phyloP scores from a whole-genome alignment of 2,329 filamentous ascomycete species.

The Sarocladium strictum region DNA sequence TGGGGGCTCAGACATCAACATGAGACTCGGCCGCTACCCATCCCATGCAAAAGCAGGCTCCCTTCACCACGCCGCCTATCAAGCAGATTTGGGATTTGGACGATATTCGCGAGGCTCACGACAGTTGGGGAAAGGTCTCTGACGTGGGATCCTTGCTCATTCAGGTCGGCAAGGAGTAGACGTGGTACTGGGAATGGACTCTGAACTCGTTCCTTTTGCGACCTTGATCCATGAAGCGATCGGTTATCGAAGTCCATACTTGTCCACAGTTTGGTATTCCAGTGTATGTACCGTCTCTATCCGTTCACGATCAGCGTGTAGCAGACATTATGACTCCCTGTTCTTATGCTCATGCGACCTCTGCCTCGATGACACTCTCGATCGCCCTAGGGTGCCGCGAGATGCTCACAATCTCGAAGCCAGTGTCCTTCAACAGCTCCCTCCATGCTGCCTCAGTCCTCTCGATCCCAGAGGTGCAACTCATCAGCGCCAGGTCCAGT shows the following conservation, averaged over 20 bases:
- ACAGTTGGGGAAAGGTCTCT: slow-evolving; percentile 24
- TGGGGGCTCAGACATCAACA: slow-evolving; percentile 41
- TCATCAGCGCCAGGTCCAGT: slow-evolving; percentile 30
- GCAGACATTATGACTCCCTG: too few species aligned
- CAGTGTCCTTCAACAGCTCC: slow-evolving; percentile 18
- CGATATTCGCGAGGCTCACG: slow-evolving; percentile 31
- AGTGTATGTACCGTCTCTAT: too few species aligned
- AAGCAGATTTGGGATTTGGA: slow-evolving; percentile 35
- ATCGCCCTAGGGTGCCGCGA: slow-evolving; percentile 19
- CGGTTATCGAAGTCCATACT: too few species aligned
- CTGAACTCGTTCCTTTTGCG: too few species aligned
- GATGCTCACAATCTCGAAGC: slow-evolving; percentile 22
- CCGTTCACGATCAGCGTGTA: too few species aligned
- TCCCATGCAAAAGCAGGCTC: slow-evolving; percentile 36
- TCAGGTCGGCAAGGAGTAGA: background rate
- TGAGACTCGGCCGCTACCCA: slow-evolving; percentile 43
- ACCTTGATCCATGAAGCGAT: too few species aligned
- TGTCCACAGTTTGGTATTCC: too few species aligned
- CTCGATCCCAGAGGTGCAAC: slow-evolving; percentile 21
- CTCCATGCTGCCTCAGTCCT: slow-evolving; percentile 23
- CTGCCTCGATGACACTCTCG: slow-evolving; percentile 14
- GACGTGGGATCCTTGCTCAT: background rate
- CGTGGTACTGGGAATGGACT: too few species aligned
- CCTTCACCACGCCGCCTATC: slow-evolving; percentile 34
- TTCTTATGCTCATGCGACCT: slow-evolving; percentile 11